Evolutionary conservation across 345 rosid genomes (phyloP).

Genomic region (Psidium guajava): DNA sequence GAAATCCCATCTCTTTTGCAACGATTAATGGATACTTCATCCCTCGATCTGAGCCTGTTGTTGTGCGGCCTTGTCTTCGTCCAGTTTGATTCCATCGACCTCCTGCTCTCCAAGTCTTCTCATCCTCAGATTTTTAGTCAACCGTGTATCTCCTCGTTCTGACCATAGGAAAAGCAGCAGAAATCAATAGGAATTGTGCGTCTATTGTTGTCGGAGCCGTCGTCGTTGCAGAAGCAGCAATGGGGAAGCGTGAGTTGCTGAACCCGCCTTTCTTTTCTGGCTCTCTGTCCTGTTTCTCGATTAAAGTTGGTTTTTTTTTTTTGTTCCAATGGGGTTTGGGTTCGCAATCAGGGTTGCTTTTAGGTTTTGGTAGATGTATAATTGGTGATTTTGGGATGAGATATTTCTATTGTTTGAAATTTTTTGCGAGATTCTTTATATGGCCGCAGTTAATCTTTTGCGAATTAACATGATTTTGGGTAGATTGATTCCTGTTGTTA

Average conservation of each 20-base stretch:
- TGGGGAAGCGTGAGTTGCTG: conserved; percentile 64
- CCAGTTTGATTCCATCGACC: conserved; percentile 12
- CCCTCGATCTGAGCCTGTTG: conserved; percentile 15
- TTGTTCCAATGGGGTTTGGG: neutral
- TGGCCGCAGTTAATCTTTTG: neutral
- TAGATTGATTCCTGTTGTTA: neutral
- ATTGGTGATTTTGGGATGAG: neutral
- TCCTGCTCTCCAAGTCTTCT: conserved; percentile 8
- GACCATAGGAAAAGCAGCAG: neutral
- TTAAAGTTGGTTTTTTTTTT: neutral
- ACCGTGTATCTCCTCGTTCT: conserved; percentile 14
- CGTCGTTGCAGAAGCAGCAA: conserved; percentile 9
- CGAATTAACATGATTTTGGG: neutral
- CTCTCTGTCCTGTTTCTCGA: neutral
- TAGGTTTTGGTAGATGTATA: neutral
- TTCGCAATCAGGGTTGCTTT: neutral
- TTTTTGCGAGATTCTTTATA: neutral
- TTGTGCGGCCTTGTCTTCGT: conserved; percentile 10
- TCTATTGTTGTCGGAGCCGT: neutral
- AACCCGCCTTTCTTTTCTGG: neutral
- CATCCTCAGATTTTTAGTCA: conserved; percentile 24
- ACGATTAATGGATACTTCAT: conserved; percentile 55
- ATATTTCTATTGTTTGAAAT: neutral
- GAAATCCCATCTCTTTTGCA: neutral
- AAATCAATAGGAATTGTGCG: neutral